phyloP scores from a whole-genome alignment of 495 filamentous ascomycete genomes.

The Penicillium coprophilum region DNA sequence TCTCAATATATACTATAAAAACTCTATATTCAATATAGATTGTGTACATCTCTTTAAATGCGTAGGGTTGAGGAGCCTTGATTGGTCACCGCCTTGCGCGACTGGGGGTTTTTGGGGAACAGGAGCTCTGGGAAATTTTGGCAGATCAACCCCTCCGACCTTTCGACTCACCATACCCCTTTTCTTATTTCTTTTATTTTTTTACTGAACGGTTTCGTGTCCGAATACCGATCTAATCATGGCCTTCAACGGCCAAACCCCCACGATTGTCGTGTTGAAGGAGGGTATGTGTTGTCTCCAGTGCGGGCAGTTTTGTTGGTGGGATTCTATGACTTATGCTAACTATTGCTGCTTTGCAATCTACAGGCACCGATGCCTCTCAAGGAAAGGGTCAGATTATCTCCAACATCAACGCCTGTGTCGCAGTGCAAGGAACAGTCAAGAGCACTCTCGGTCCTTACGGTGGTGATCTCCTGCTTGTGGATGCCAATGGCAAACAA shows the following conservation, averaged over 20 bases:
- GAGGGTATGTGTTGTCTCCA: conserved; percentile 68
- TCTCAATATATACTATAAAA: neutral
- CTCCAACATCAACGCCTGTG: conserved; percentile 97
- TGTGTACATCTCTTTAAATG: conserved; percentile 3
- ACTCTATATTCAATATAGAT: neutral
- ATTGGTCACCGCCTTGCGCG: conserved; percentile 41
- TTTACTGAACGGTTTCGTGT: conserved; percentile 21
- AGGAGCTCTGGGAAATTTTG: conserved; percentile 53
- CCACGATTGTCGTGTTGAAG: conserved; percentile 97
- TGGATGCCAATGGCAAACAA: conserved; percentile 91
- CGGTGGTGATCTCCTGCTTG: conserved; percentile 91
- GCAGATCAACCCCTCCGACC: conserved; percentile 39
- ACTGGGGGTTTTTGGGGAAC: conserved; percentile 26
- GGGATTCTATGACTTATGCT: conserved; percentile 26
- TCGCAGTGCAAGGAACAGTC: conserved; percentile 95
- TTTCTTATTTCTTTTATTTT: conserved; percentile 22
- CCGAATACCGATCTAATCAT: conserved; percentile 49
- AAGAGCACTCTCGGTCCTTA: conserved; percentile 96
- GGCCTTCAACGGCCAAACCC: conserved; percentile 97
- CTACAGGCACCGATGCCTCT: conserved; percentile 87
- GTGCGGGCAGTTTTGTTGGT: conserved; percentile 29
- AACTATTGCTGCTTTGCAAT: conserved; percentile 20
- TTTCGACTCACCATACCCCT: conserved; percentile 23
- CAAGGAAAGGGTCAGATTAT: conserved; percentile 97
- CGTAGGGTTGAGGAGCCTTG: conserved; percentile 29